phyloP scores from a whole-genome alignment of 2,329 filamentous ascomycete genomes.

The Fusarium xylarioides region DNA sequence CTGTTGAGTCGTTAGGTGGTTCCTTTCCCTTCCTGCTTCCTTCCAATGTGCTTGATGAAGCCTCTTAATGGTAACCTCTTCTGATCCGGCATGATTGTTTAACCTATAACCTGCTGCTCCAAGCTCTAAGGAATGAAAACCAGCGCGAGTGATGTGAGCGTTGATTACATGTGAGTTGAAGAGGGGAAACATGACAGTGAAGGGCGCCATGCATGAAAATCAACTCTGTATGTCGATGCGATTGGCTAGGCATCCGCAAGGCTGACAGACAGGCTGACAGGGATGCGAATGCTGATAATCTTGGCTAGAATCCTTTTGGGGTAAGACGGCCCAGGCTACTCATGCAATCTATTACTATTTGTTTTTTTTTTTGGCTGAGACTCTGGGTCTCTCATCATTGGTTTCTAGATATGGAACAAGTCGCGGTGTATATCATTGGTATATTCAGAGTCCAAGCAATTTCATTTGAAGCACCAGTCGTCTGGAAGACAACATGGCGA shows the following conservation, averaged over 20 bases:
- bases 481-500: not conserved
- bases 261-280: not conserved
- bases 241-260: not conserved
- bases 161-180: not conserved
- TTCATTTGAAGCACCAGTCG: not conserved
- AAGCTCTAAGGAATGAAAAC: not conserved
- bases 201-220: not conserved
- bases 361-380: accelerated
- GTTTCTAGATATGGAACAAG: accelerated
- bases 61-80: not conserved
- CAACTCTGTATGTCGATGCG: not conserved
- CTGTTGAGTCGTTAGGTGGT: not conserved
- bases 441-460: not conserved
- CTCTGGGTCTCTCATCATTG: accelerated
- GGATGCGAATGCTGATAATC: not conserved
- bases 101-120: not conserved
- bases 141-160: accelerated
- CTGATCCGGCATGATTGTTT: not conserved
- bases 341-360: not conserved
- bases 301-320: not conserved
- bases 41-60: not conserved
- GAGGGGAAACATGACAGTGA: not conserved
- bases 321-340: not conserved
- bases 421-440: accelerated
- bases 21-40: not conserved